phyloP scores from a whole-genome alignment of 345 rosid species.

The Eucalyptus melliodora region DNA sequence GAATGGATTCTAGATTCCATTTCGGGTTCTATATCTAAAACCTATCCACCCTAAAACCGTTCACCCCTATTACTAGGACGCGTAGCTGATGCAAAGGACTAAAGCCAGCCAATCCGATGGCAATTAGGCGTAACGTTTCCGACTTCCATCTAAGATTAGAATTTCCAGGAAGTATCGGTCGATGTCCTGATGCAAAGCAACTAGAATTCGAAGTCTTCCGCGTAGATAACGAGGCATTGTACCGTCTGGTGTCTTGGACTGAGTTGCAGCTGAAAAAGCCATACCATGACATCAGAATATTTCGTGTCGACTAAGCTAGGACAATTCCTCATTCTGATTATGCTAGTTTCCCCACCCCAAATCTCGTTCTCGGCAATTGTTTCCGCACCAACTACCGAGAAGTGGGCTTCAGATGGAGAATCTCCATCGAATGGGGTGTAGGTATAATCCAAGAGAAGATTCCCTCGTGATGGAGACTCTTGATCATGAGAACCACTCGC shows the following conservation, averaged over 20 bases:
- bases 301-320: background rate
- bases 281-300: background rate
- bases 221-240: background rate
- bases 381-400: background rate
- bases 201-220: background rate
- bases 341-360: background rate
- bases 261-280: background rate
- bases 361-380: background rate
- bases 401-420: background rate
- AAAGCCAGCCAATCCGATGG: background rate
- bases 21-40: no score
- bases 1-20: background rate
- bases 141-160: background rate
- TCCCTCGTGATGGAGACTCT: background rate
- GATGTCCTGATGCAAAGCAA: background rate
- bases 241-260: background rate
- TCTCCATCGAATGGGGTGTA: background rate
- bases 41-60: background rate
- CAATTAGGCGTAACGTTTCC: background rate
- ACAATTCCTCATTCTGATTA: background rate
- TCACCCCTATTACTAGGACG: background rate
- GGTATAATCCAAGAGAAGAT: background rate
- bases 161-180: background rate
- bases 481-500: background rate
- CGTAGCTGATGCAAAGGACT: background rate